phyloP scores from a whole-genome alignment of 2,329 filamentous ascomycete genomes.

The Hypomyces rosellus region DNA sequence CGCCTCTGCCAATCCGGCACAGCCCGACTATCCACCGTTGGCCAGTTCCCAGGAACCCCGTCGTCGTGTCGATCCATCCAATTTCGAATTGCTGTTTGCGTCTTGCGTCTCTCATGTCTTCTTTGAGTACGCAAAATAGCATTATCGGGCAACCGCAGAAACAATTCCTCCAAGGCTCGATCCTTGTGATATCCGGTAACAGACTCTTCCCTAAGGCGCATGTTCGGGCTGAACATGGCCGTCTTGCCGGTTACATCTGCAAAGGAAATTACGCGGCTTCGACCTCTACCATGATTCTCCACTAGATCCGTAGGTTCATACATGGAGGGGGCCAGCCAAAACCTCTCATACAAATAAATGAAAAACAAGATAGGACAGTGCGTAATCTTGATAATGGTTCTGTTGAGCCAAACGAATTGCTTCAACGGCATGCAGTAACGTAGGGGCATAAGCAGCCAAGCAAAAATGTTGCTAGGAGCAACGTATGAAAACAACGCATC shows the following conservation, averaged over 20 bases:
- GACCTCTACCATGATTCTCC: conserved; percentile 56
- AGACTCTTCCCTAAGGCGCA: conserved; percentile 75
- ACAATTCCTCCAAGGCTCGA: conserved; percentile 83
- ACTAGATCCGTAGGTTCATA: conserved; percentile 82
- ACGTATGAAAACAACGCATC: conserved; percentile 92
- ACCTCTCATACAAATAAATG: conserved; percentile 82
- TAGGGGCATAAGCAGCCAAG: conserved; percentile 80
- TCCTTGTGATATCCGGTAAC: conserved; percentile 87
- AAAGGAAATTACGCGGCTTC: conserved; percentile 48
- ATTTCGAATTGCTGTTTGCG: conserved; percentile 73
- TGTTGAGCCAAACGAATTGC: conserved; percentile 77
- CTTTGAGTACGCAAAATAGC: conserved; percentile 54
- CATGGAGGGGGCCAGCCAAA: conserved; percentile 66
- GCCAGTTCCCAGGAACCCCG: conserved; percentile 42
- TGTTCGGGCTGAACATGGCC: conserved; percentile 66
- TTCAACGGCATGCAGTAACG: conserved; percentile 74
- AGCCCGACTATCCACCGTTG: conserved; percentile 39
- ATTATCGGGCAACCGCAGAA: conserved; percentile 64
- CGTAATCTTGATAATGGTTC: conserved; percentile 84
- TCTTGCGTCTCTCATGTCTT: conserved; percentile 62
- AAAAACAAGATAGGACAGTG: conserved; percentile 82
- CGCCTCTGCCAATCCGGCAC: conserved; percentile 45
- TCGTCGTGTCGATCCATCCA: conserved; percentile 77
- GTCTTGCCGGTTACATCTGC: conserved; percentile 48
- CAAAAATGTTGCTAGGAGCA: conserved; percentile 83